Evolutionary conservation across 2,329 filamentous ascomycete species (phyloP), one percentile per base, ranked within the genome.

Genomic region (Cladosporium cucumerinum): DNA sequence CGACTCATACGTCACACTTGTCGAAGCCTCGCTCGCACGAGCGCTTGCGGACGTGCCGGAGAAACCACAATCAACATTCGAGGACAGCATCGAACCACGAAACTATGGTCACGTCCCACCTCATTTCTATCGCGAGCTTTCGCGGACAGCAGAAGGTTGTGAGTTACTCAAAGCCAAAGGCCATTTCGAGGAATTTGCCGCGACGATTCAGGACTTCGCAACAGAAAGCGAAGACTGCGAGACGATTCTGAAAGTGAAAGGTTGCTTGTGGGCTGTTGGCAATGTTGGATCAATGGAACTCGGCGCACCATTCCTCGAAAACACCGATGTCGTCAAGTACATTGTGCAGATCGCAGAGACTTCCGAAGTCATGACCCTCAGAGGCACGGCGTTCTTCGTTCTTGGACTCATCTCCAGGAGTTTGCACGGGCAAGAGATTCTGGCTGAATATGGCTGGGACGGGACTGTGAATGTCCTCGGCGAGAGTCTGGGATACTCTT

Each of bases 261-360:
- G 93, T 8, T 97, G 93, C 75, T 82, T 99, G 57, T 99, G 95
- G 95, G 95, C 95, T 0, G 93, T 99, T 0, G 95, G 95, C 26
- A 99, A 99, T 71, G 94, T 99, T 43, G 95, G 95, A 0, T 97
- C 93, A 0, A 98, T 99, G 93, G 94, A 98, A 72, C 87, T 97
- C 1, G 95, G 95, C 1, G 94, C 94, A 1, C 93, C 93, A 0
- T 99, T 99, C 76, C 83, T 99, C 3, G 95, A 97, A 77, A 89
- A 90, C 64, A 91, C 88, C 43, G 91, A 97, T 69, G 92, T 98
- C 43, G 92, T 98, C 21, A 87, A 89, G 72, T 87, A 89, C 68
- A 94, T 99, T 67, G 87, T 98, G 55, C 84, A 87, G 68, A 97
- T 99, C 74, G 95, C 95, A 0, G 92, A 97, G 76, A 82, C 83